Percentiles rank a stretch among this genome's conserved stretches.
These are phyloP conservation scores for Hypomyces perniciosus DNA, from an alignment of 2,329 filamentous ascomycete genomes.

Conservation along the genomic window DNA sequence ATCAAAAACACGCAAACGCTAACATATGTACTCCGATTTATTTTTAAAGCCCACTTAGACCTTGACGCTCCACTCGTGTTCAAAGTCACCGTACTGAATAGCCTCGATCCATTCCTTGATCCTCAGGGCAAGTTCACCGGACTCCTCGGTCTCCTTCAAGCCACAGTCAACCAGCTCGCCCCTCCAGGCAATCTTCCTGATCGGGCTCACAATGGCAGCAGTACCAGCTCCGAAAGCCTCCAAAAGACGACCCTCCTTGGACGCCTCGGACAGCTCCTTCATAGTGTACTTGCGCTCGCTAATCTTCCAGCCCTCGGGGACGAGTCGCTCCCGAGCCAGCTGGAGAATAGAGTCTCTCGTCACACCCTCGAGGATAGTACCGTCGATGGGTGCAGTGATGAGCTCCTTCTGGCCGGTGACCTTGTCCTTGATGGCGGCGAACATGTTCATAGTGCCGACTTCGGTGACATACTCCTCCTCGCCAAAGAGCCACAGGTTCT, in stretches of 20 bases:
- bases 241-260: slow-evolving; percentile 75
- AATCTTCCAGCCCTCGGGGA: slow-evolving; percentile 80
- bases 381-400: slow-evolving; percentile 90
- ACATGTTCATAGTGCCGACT: slow-evolving; percentile 99
- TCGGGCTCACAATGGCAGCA: slow-evolving; percentile 86
- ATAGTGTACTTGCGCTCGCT: slow-evolving; percentile 90
- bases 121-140: slow-evolving; percentile 73
- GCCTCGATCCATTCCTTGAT: slow-evolving; percentile 97
- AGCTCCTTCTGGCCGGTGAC: slow-evolving; percentile 87
- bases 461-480: slow-evolving; percentile 95
- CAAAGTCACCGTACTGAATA: slow-evolving; percentile 90
- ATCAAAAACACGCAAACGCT: too few relatives aligned
- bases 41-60: slow-evolving; percentile 17
- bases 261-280: slow-evolving; percentile 73
- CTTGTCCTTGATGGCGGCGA: slow-evolving; percentile 78
- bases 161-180: slow-evolving; percentile 78
- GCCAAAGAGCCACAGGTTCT: slow-evolving; percentile 97
- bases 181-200: slow-evolving; percentile 85
- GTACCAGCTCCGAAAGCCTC: slow-evolving; percentile 95
- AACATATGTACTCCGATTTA: background rate
- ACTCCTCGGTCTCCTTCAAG: slow-evolving; percentile 73
- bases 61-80: slow-evolving; percentile 81
- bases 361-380: slow-evolving; percentile 92
- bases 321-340: slow-evolving; percentile 77
- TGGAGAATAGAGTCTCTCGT: slow-evolving; percentile 86